Evolutionary conservation across 495 filamentous ascomycete species (phyloP), one percentile per base, ranked within the genome.

Genomic region (Lasiosphaeria miniovina): DNA sequence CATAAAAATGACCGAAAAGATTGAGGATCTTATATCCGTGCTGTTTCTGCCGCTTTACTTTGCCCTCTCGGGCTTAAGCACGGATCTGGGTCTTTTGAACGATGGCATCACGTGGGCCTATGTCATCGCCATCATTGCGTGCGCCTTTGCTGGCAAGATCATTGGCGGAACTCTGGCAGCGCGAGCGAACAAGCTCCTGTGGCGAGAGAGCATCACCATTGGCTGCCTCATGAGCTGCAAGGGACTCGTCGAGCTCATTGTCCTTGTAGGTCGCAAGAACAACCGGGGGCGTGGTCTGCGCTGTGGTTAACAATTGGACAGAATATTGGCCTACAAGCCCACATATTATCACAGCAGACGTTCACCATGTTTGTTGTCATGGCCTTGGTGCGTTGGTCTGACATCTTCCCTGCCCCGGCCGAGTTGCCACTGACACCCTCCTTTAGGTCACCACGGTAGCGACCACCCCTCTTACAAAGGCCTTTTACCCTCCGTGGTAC

Each of bases 321-420:
- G 90, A 98, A 98, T 65, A 96, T 98, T 66, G 94, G 94, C 32
- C 81, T 94, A 14, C 89, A 96, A 82, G 94, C 94, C 31, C 86
- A 87, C 53, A 97, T 98, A 61, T 75, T 98, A 35, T 93, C 89
- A 52, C 81, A 82, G 32, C 83, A 86, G 34, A 96, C 94, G 0
- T 98, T 98, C 70, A 98, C 93, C 36, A 96, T 98, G 58, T 98
- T 98, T 56, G 94, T 98, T n/a, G 90, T 97, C 61, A 97, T 98
- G 84, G 93, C 94, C 36, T 77, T 98, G 8, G 83, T 58, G 43
- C 17, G 55, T 36, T 57, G 9, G 14, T 32, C 31, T 32, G 31
- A 35, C 40, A 15, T 3, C 34, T 32, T 6, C 11, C 15, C 36
- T 33, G 4, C 3, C 53, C 14, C 8, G 9, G 33, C 15, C 40